Evolutionary conservation across 371 early-diverging fungal species (phyloP).

Genomic region (Nosema bombycis): DNA sequence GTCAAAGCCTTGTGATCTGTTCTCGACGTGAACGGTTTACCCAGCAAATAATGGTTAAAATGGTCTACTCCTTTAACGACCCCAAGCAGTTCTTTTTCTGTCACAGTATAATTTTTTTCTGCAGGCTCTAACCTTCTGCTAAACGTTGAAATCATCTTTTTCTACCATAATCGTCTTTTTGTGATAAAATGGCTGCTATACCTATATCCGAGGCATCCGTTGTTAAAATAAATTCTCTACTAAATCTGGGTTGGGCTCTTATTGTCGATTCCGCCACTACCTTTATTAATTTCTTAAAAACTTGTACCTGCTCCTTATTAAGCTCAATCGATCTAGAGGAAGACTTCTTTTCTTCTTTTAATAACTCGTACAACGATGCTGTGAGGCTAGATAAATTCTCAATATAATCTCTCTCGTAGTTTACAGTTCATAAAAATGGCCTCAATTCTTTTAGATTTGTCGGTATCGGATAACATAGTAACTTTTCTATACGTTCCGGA

Average conservation of each 20-base stretch:
- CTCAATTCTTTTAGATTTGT: conserved; percentile 17
- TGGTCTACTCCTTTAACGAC: conserved; percentile 1
- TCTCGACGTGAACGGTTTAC: neutral
- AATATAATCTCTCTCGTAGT: conserved; percentile 26
- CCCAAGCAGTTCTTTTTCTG: conserved; percentile 15
- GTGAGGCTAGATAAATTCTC: neutral
- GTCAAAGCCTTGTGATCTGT: conserved; percentile 12
- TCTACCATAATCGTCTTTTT: neutral
- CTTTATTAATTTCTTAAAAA: neutral
- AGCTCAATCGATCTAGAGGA: no score
- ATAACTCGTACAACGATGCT: neutral
- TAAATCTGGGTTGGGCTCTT: neutral
- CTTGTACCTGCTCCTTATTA: neutral
- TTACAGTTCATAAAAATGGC: conserved; percentile 35
- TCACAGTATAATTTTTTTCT: neutral
- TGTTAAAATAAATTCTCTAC: neutral
- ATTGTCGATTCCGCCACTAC: neutral
- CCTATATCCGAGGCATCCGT: neutral
- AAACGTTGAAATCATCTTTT: neutral
- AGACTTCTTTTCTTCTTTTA: neutral
- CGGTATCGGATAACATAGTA: conserved; percentile 8
- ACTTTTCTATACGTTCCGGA: conserved; percentile 21
- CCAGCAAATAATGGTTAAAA: conserved; percentile 10
- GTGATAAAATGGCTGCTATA: neutral
- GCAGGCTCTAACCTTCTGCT: conserved; percentile 30